phyloP scores from a whole-genome alignment of 106 monocot species.

The Dendrobium catenatum region DNA sequence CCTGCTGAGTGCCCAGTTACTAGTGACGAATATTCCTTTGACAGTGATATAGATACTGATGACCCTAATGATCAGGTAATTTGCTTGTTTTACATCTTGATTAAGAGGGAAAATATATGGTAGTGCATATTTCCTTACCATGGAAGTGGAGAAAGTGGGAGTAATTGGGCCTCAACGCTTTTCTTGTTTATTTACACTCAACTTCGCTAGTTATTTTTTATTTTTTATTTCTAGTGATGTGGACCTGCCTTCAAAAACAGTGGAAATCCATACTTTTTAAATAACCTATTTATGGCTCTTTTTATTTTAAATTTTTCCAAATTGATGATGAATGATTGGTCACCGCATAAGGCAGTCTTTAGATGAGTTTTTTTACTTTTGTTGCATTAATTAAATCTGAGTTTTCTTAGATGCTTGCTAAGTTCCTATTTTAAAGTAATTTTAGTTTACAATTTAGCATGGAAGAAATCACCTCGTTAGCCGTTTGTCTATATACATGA shows the following conservation, averaged over 20 bases:
- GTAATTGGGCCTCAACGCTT: not conserved
- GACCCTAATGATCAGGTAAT: slow-evolving; percentile 7
- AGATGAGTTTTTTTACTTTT: not conserved
- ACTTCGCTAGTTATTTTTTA: not conserved
- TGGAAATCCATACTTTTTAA: not conserved
- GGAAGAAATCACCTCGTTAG: not conserved
- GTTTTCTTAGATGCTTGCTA: not conserved
- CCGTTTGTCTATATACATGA: not conserved
- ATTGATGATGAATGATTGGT: not conserved
- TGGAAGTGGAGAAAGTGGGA: not conserved
- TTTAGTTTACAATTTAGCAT: not conserved
- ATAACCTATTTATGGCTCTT: not conserved
- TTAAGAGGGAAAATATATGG: not conserved
- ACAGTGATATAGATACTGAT: not conserved
- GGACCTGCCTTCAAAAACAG: not conserved
- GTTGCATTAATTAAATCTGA: not conserved
- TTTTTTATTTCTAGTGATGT: not conserved
- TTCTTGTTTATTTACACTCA: too few species aligned
- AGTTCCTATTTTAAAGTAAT: not conserved
- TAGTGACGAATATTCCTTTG: slow-evolving; percentile 3
- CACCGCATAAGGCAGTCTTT: not conserved
- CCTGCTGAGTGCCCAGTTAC: not conserved
- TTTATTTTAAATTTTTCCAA: not conserved
- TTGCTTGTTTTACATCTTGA: not conserved
- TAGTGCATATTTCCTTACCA: not conserved